Evolutionary conservation across 352 stramenopile genomes (phyloP).

Genomic region (Lagenidium giganteum): DNA sequence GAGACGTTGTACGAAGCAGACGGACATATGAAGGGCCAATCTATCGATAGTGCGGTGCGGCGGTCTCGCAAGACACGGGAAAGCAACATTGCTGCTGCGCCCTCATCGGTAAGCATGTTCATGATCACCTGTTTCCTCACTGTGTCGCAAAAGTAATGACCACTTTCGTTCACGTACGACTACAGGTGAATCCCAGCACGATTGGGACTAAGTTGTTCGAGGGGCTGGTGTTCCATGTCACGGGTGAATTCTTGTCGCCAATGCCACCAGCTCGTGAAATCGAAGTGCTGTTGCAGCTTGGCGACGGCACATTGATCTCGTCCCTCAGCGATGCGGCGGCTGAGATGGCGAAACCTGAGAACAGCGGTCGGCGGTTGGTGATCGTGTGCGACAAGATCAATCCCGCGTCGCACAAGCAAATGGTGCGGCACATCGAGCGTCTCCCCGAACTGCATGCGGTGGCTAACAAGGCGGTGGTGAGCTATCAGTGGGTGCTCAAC

Average conservation of each 20-base stretch:
- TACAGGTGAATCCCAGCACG: slow-evolving; percentile 12
- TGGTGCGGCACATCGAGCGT: slow-evolving; percentile 28
- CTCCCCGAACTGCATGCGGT: slow-evolving; percentile 37
- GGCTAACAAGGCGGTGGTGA: slow-evolving; percentile 46
- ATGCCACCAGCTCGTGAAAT: slow-evolving; percentile 68
- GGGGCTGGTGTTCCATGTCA: slow-evolving; percentile 61
- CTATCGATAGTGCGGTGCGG: slow-evolving; percentile 45
- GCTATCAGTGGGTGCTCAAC: slow-evolving; percentile 85
- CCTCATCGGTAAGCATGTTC: slow-evolving; percentile 1
- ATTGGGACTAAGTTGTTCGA: slow-evolving; percentile 72
- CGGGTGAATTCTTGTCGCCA: slow-evolving; percentile 70
- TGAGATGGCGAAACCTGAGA: slow-evolving; percentile 48
- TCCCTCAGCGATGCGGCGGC: slow-evolving; percentile 41
- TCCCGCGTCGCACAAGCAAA: slow-evolving; percentile 36
- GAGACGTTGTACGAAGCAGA: slow-evolving; percentile 54
- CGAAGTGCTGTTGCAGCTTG: slow-evolving; percentile 61
- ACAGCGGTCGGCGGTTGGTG: slow-evolving; percentile 45
- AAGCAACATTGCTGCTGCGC: slow-evolving; percentile 34
- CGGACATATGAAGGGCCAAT: slow-evolving; percentile 50
- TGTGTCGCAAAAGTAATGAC: background rate
- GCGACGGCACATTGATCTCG: slow-evolving; percentile 47
- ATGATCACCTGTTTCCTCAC: background rate
- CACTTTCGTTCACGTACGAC: background rate
- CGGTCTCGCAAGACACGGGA: slow-evolving; percentile 34
- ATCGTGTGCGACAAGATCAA: slow-evolving; percentile 78